phyloP scores from a whole-genome alignment of 495 filamentous ascomycete genomes.

The Podospora pseudopauciseta region DNA sequence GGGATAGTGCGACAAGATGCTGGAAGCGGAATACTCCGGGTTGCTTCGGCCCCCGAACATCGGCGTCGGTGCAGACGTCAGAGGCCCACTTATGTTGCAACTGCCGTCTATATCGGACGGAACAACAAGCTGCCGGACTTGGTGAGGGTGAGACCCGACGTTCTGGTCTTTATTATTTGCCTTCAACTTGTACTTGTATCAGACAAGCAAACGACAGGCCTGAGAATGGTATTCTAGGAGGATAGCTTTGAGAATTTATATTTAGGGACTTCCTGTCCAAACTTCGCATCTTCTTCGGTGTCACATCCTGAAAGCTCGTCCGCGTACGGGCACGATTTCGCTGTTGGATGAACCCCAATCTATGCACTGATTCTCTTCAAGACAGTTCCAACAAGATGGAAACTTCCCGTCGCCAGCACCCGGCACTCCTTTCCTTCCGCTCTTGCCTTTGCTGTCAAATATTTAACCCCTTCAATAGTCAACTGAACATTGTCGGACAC shows the following conservation, averaged over 20 bases:
- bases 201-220: too few species aligned
- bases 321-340: too few species aligned
- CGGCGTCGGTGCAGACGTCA: neutral
- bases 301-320: too few species aligned
- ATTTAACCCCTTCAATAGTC: neutral
- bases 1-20: neutral
- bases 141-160: too few species aligned
- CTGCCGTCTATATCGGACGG: neutral
- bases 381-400: neutral
- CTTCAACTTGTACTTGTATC: too few species aligned
- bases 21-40: slow-evolving; percentile 14
- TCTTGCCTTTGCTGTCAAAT: neutral
- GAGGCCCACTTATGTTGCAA: neutral
- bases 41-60: slow-evolving; percentile 8
- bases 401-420: neutral
- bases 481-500: neutral
- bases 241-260: too few species aligned
- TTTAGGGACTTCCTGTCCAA: too few species aligned
- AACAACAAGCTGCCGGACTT: too few species aligned
- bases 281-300: too few species aligned
- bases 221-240: too few species aligned
- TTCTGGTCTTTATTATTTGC: too few species aligned
- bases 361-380: neutral
- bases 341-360: too few species aligned
- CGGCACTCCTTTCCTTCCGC: neutral